A percentile compares a stretch with the other conserved stretches of the same genome.
These are phyloP conservation scores for Grigorovia humatica DNA, from an alignment of 805 yeast species.

Conservation along the genomic window DNA sequence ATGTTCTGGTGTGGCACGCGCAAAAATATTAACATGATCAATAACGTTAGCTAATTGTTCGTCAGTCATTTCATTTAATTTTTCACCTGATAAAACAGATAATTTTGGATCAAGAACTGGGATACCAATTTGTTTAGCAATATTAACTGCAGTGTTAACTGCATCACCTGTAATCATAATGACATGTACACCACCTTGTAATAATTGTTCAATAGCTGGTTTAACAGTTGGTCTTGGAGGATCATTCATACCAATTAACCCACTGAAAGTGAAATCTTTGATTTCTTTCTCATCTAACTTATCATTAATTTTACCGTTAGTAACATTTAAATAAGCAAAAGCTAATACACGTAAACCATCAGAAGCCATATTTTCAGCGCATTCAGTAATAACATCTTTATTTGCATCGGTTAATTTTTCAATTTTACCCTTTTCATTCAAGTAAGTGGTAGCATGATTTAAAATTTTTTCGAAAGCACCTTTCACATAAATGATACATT, in stretches of 20 bases:
- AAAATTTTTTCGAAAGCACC: conserved; percentile 83
- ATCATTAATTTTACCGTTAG: conserved; percentile 21
- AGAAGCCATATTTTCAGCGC: conserved; percentile 57
- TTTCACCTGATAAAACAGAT: conserved; percentile 78
- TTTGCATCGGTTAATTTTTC: conserved; percentile 48
- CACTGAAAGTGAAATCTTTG: conserved; percentile 60
- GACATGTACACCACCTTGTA: conserved; percentile 93
- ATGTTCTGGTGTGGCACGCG: conserved; percentile 92
- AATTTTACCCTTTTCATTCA: conserved; percentile 47
- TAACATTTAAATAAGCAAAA: conserved; percentile 47
- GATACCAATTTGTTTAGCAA: conserved; percentile 86
- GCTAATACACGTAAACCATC: conserved; percentile 84
- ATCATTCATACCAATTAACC: conserved; percentile 91
- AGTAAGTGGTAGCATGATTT: conserved; percentile 47
- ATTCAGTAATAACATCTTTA: conserved; percentile 37
- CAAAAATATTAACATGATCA: conserved; percentile 77
- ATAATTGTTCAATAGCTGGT: conserved; percentile 58
- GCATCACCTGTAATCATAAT: conserved; percentile 97
- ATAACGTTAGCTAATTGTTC: conserved; percentile 66
- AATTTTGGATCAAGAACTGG: conserved; percentile 53
- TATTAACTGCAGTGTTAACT: conserved; percentile 74
- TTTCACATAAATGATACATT: conserved; percentile 57
- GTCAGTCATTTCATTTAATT: conserved; percentile 62
- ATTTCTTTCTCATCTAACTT: conserved; percentile 34
- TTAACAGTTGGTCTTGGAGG: conserved; percentile 91